These are phyloP conservation scores for Gautieria morchelliformis DNA, from an alignment of 768 basidiomycete species.

Conservation along the genomic window DNA sequence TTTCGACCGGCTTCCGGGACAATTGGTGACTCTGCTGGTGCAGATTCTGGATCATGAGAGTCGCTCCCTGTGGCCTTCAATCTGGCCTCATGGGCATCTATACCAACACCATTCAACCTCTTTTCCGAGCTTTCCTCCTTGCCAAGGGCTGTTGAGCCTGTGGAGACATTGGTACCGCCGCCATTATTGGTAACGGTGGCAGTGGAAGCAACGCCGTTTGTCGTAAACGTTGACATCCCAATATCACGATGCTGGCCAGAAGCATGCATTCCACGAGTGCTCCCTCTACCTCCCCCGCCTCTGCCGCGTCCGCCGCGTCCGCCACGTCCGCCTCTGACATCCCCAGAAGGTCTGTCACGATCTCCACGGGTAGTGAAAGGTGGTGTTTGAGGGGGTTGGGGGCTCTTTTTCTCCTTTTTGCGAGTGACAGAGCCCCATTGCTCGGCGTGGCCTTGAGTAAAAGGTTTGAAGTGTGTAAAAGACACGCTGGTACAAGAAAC, in stretches of 20 bases:
- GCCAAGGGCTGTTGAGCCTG: constrained; percentile 13
- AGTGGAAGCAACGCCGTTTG: constrained; percentile 20
- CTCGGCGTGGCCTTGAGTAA: constrained; percentile 50
- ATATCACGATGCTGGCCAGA: constrained; percentile 29
- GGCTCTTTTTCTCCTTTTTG: constrained; percentile 78
- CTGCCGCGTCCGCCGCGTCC: constrained; percentile 51
- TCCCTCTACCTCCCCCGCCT: constrained; percentile 31
- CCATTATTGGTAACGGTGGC: constrained; percentile 18
- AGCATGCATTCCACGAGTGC: constrained; percentile 24
- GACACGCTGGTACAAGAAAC: not conserved
- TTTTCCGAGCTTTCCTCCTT: constrained; percentile 6
- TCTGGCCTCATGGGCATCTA: not conserved
- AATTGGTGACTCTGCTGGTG: not conserved
- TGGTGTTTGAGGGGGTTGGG: constrained; percentile 34
- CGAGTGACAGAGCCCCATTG: constrained; percentile 79
- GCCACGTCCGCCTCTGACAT: constrained; percentile 49
- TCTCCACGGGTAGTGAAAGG: constrained; percentile 26
- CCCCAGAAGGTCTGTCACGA: constrained; percentile 31
- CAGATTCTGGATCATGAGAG: not conserved
- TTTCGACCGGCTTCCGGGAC: not conserved
- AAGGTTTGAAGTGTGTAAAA: constrained; percentile 13
- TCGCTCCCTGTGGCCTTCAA: not conserved
- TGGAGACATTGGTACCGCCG: constrained; percentile 21
- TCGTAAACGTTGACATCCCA: constrained; percentile 18
- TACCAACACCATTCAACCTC: not conserved